phyloP scores from a whole-genome alignment of 176 grass and related monocot species.

The Ampelocalamus luodianensis region DNA sequence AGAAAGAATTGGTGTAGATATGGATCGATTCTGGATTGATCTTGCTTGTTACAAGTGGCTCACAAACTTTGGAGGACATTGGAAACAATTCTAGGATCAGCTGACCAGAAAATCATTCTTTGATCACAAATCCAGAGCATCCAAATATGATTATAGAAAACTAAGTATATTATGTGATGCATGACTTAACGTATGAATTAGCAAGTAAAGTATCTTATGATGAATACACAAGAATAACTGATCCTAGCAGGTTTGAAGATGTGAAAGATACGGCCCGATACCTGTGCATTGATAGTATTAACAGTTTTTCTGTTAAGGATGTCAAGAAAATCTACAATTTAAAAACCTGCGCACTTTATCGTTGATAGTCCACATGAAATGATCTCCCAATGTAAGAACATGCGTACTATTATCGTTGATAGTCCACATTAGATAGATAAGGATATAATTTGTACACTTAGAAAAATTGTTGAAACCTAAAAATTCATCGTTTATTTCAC shows the following conservation, averaged over 20 bases:
- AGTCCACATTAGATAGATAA: no score
- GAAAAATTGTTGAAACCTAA: no score
- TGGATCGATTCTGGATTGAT: slow-evolving; percentile 62
- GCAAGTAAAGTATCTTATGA: slow-evolving; percentile 41
- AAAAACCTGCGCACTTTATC: slow-evolving; percentile 3
- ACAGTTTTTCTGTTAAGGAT: not conserved
- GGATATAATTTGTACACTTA: no score
- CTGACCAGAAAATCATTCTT: slow-evolving; percentile 70
- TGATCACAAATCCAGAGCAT: not conserved
- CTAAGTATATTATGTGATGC: slow-evolving; percentile 22
- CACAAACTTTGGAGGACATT: not conserved
- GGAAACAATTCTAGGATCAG: slow-evolving; percentile 29
- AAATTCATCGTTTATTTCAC: no score
- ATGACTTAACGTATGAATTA: slow-evolving; percentile 57
- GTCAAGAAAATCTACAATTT: slow-evolving; percentile 25
- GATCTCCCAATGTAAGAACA: no score
- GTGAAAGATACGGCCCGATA: not conserved
- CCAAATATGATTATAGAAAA: no score
- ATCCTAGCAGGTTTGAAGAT: not conserved
- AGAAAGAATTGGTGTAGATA: slow-evolving; percentile 40
- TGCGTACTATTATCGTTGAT: no score
- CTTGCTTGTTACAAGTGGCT: not conserved
- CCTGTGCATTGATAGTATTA: not conserved
- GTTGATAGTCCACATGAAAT: no score
- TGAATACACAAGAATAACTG: slow-evolving; percentile 22